These are phyloP conservation scores for Eucalyptus pumila DNA, from an alignment of 345 rosid genomes.

Conservation along the genomic window DNA sequence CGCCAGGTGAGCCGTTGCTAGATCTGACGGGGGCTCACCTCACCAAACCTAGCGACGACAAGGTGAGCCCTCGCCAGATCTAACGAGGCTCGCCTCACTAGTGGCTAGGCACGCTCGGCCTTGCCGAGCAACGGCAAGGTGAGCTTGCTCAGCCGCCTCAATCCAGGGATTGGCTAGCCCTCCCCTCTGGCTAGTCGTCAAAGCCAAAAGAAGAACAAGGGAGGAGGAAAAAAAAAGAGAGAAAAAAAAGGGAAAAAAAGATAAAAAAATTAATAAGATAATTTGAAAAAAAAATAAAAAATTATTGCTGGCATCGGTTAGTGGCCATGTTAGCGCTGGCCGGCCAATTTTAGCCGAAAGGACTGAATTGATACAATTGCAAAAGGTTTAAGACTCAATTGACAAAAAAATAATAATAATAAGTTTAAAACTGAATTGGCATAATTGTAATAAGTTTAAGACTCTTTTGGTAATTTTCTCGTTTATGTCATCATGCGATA, in stretches of 20 bases:
- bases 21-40: rapidly evolving
- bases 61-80: no score
- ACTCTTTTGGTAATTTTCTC: no score
- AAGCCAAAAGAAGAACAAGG: no score
- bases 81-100: rapidly evolving
- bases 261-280: no score
- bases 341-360: rapidly evolving
- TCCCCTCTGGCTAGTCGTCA: rapidly evolving
- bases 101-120: rapidly evolving
- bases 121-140: rapidly evolving
- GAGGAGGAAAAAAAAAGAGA: no score
- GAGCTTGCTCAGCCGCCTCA: rapidly evolving
- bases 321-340: rapidly evolving
- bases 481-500: neutral
- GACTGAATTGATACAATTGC: rapidly evolving
- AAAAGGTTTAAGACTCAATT: rapidly evolving
- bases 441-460: rapidly evolving
- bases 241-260: rapidly evolving
- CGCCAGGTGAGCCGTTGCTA: no score
- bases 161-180: rapidly evolving
- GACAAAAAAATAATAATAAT: rapidly evolving
- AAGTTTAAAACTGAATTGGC: rapidly evolving
- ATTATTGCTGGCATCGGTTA: rapidly evolving
- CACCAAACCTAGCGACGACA: rapidly evolving
- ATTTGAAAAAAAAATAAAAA: no score